Evolutionary conservation across 2,329 filamentous ascomycete genomes (phyloP).

Genomic region (Aureobasidium sp.): DNA sequence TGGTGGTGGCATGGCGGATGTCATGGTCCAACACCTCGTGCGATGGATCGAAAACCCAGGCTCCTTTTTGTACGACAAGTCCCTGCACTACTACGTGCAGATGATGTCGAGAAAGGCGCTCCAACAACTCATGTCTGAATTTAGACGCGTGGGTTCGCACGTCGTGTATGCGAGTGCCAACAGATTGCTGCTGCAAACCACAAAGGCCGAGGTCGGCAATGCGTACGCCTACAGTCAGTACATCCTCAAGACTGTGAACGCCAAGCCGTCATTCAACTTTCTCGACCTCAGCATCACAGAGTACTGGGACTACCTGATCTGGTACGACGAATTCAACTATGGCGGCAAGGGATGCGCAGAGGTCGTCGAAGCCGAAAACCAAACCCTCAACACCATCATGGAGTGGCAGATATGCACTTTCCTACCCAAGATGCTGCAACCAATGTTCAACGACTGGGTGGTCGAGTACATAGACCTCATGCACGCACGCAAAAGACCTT

Average conservation of each 20-base stretch:
- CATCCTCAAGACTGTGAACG: slow-evolving; percentile 93
- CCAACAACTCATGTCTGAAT: slow-evolving; percentile 93
- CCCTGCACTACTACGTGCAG: slow-evolving; percentile 93
- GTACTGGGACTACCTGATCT: slow-evolving; percentile 98
- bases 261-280: slow-evolving; percentile 92
- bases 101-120: slow-evolving; percentile 98
- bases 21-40: slow-evolving; percentile 94
- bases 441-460: slow-evolving; percentile 83
- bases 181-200: slow-evolving; percentile 84
- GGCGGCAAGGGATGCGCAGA: slow-evolving; percentile 85
- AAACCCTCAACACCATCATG: slow-evolving; percentile 86
- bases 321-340: slow-evolving; percentile 99
- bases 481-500: slow-evolving; percentile 71
- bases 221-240: slow-evolving; percentile 96
- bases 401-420: slow-evolving; percentile 96
- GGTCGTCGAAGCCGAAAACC: slow-evolving; percentile 65
- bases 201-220: slow-evolving; percentile 92
- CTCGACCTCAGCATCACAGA: slow-evolving; percentile 95
- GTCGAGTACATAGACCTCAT: slow-evolving; percentile 92
- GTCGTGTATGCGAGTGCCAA: slow-evolving; percentile 92
- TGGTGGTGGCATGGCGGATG: slow-evolving; percentile 82
- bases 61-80: slow-evolving; percentile 90
- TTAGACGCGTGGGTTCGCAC: slow-evolving; percentile 87
- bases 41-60: slow-evolving; percentile 93
- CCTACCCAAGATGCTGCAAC: slow-evolving; percentile 68